Percentiles rank a stretch among this genome's conserved stretches.
These are phyloP conservation scores for apple (Malus domestica) DNA, from an alignment of 306 rosid genomes.

Conservation along the genomic window DNA sequence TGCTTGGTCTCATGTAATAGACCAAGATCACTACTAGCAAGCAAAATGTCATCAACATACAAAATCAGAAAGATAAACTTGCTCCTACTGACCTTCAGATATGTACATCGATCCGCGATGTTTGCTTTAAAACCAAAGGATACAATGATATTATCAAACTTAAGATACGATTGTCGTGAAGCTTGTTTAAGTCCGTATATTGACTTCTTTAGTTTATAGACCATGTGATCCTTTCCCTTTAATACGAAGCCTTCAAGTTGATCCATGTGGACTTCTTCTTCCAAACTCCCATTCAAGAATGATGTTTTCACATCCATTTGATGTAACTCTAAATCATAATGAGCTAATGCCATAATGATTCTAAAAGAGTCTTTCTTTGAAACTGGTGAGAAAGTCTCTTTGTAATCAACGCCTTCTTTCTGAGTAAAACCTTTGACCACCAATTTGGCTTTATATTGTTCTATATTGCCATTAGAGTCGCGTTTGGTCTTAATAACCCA, in stretches of 20 bases:
- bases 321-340: neutral
- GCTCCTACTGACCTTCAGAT: too few relatives aligned
- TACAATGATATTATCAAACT: too few relatives aligned
- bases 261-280: neutral
- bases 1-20: too few relatives aligned
- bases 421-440: neutral
- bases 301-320: neutral
- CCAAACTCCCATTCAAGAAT: neutral
- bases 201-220: neutral
- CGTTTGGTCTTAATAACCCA: neutral
- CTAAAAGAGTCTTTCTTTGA: neutral
- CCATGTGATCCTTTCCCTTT: neutral
- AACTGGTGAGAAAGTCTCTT: neutral
- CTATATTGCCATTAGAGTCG: neutral
- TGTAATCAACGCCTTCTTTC: neutral
- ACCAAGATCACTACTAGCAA: too few relatives aligned
- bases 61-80: too few relatives aligned
- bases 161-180: too few relatives aligned
- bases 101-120: neutral
- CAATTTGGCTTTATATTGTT: neutral
- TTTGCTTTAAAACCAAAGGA: too few relatives aligned
- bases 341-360: neutral
- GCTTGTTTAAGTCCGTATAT: too few relatives aligned
- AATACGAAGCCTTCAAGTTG: neutral
- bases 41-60: too few relatives aligned